Conservation (phyloP, 163 green algal genomes). For the Coccomyxa subellipsoidea region DNA sequence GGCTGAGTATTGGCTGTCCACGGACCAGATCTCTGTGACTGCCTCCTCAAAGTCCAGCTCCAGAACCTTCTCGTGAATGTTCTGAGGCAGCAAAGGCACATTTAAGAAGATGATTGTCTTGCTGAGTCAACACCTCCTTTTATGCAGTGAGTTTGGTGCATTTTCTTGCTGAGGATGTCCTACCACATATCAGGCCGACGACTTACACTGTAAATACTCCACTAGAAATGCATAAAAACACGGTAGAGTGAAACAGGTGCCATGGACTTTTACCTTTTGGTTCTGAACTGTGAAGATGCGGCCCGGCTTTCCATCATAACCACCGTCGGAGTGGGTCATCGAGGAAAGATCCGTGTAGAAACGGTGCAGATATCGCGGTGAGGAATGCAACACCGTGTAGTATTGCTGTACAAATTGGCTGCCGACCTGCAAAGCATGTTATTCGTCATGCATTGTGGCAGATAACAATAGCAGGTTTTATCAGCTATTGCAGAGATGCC, state of each 20-base stretch:
- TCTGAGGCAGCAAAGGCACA: slow-evolving; percentile 16
- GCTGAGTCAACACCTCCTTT: too few species aligned
- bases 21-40: slow-evolving; percentile 50
- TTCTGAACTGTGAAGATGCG: background rate
- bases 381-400: slow-evolving; percentile 62
- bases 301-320: background rate
- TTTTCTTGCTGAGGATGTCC: too few species aligned
- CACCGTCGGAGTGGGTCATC: slow-evolving; percentile 30
- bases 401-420: slow-evolving; percentile 75
- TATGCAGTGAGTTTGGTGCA: too few species aligned
- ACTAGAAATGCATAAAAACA: too few species aligned
- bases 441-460: background rate
- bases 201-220: too few species aligned
- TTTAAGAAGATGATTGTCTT: background rate
- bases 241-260: too few species aligned
- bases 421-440: slow-evolving; percentile 45
- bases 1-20: slow-evolving; percentile 67
- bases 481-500: background rate
- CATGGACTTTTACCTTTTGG: too few species aligned
- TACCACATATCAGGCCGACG: too few species aligned
- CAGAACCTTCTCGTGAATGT: slow-evolving; percentile 56
- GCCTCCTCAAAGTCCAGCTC: slow-evolving; percentile 44
- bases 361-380: slow-evolving; percentile 57
- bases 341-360: slow-evolving; percentile 74
- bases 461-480: background rate